Conservation (phyloP, 1,139 yeast genomes). For the Kurtzmaniella quercitrusa region DNA sequence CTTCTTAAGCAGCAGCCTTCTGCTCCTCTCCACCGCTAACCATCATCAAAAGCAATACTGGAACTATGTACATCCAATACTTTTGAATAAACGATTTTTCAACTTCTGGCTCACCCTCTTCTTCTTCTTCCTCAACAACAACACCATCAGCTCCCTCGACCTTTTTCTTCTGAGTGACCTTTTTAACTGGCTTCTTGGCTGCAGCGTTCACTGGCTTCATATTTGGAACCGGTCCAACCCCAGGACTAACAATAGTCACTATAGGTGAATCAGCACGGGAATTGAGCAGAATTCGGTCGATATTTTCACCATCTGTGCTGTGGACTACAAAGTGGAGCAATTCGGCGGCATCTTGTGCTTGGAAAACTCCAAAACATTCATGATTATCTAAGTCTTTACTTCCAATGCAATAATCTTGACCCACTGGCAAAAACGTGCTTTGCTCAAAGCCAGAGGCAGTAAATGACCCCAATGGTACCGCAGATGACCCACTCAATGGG, state of each 20-base stretch:
- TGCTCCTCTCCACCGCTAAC: conserved; percentile 23
- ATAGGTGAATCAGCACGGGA: neutral
- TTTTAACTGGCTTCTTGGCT: conserved; percentile 7
- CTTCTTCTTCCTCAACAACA: conserved; percentile 13
- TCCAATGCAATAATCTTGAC: conserved; percentile 27
- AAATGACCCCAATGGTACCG: conserved; percentile 15
- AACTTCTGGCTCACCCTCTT: conserved; percentile 24
- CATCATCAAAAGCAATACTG: conserved; percentile 36
- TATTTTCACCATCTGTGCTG: neutral
- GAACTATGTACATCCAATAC: conserved; percentile 50
- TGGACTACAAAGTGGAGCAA: conserved; percentile 1
- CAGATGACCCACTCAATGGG: conserved; percentile 10
- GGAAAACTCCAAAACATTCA: conserved; percentile 27
- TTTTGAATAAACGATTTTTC: conserved; percentile 49
- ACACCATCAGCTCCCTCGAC: conserved; percentile 20
- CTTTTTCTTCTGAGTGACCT: conserved; percentile 12
- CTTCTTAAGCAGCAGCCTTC: conserved; percentile 7
- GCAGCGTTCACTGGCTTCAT: conserved; percentile 18
- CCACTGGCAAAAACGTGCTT: conserved; percentile 1
- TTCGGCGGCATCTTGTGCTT: neutral
- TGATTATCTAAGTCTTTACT: conserved; percentile 24
- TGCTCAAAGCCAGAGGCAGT: conserved; percentile 9
- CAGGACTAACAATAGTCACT: conserved; percentile 9
- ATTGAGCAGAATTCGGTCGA: conserved; percentile 4
- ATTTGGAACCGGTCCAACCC: conserved; percentile 24